Evolutionary conservation across 495 filamentous ascomycete genomes (phyloP).

Genomic region (Niebla homalea): DNA sequence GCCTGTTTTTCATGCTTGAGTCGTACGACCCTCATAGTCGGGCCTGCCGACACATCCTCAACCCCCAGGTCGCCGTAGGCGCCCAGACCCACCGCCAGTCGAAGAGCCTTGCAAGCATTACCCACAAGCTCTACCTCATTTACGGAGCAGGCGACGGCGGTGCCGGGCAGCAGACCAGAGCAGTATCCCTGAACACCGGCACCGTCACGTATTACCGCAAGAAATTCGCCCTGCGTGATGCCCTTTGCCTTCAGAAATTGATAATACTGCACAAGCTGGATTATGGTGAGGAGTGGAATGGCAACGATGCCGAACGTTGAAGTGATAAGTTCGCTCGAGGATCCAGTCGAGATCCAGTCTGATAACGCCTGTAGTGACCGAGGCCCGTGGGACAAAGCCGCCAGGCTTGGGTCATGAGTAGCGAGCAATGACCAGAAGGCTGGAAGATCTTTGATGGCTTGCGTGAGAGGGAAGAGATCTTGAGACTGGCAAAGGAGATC

Average conservation of each 20-base stretch:
- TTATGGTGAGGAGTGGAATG: constrained; percentile 17
- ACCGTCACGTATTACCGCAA: background rate
- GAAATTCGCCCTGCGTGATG: constrained; percentile 3
- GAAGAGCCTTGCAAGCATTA: constrained; percentile 15
- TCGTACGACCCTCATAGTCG: constrained; percentile 17
- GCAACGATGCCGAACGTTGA: constrained; percentile 20
- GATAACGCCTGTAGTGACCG: constrained; percentile 4
- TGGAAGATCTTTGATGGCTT: constrained; percentile 3
- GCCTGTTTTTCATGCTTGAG: constrained; percentile 20
- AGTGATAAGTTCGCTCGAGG: constrained; percentile 5
- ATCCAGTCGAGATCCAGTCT: constrained; percentile 8
- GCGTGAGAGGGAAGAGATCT: constrained; percentile 6
- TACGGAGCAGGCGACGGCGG: constrained; percentile 19
- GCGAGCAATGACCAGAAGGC: constrained; percentile 8
- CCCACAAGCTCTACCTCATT: constrained; percentile 17
- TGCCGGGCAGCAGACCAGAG: constrained; percentile 16
- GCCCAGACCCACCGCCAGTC: constrained; percentile 18
- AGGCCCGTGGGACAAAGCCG: constrained; percentile 7
- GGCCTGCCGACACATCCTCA: constrained; percentile 9
- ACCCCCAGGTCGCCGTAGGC: constrained; percentile 22
- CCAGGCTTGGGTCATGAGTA: background rate
- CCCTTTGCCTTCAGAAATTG: constrained; percentile 17
- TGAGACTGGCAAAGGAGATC: background rate
- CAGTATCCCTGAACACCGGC: constrained; percentile 21
- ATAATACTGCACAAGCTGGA: constrained; percentile 23